Base-by-base conservation (phyloP, 2,329 filamentous ascomycete genomes). In the Chrysoporthe austroafricana region DNA sequence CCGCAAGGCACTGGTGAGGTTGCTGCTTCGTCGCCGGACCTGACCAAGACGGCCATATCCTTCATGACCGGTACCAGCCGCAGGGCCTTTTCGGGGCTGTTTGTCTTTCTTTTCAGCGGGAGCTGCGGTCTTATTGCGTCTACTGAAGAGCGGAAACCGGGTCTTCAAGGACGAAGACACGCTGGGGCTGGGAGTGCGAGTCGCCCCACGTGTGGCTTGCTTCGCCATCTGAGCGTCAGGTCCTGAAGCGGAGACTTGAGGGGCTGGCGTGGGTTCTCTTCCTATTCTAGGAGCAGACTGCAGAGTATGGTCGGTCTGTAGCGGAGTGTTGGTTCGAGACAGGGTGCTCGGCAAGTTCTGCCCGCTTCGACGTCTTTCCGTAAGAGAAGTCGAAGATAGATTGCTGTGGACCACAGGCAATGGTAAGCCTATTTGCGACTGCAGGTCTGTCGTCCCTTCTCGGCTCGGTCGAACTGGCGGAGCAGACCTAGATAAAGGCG, bases 41-140 rank as follows among this genome's bases (percentile, higher is more conserved):
- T 84, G 81, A 2, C 89, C 88, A 66, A 92, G 82, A 66, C 86
- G 86, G 0, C 91, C 91, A 73, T 95, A 94, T 1, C 91, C 91
- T 80, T 98, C 95, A 74, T 98, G 94, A 0, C 95, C 95, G 48
- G 95, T 98, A n/a, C 95, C 95, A 52, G 95, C 95, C 18, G 86
- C 88, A 32, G 95, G 95, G 0, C 95, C 94, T 77, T 93, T 95
- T 39, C 91, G 86, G 34, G 81, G 69, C 8, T 81, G 75, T 70
- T 85, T 88, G 9, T 90, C 88, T 48, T 85, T 83, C 75, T 85
- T 88, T n/a, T 89, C 85, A 13, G 79, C 69, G n/a, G 78, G 76
- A 54, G 88, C 83, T 4, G 85, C 83, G 0, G 86, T 83, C 77
- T 93, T 96, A 16, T 88, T 88, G 66, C 88, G 89, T 71, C 91